Evolutionary conservation across 75 land plant species (phyloP), one percentile per base, ranked within the genome.

Genomic region (Selaginella moellendorffii): DNA sequence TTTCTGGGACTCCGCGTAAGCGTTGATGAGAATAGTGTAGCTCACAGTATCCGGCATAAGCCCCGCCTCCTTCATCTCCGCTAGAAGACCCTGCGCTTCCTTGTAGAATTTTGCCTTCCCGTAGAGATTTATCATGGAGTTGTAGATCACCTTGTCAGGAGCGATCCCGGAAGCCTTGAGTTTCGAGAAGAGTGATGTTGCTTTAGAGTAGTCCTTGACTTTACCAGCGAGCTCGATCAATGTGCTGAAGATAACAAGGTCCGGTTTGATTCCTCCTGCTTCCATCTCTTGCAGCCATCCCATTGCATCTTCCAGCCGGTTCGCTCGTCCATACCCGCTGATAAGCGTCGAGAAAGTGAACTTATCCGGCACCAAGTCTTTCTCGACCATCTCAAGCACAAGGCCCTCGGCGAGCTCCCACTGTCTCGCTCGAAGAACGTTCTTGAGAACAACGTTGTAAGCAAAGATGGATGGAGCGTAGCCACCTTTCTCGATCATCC

Each of bases 311-410:
- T 86, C 88, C 66, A 90, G 78, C 66, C 73, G 69, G 10, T 90
- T 90, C 54, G 81, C 88, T 31, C 77, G 79, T 22, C 82, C 81
- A 70, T 80, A 87, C 27, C 69, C 60, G 53, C 91, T 83, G 46
- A 95, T 82, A 2, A 95, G 78, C 8, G 85, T 86, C 29, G 99
- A 84, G 70, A 84, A 95, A 46, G 99, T 88, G 53, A 68, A 79
- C 74, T 82, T 74, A 74, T 95, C 97, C 2, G 97, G 91, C 14
- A 79, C 61, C 8, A 93, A 52, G 9, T 52, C 36, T 59, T 76
- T 80, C 29, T 65, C 53, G 2, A 76, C 74, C 99, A 95, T 95
- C 78, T 95, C 99, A 30, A 75, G 69, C 60, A 90, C 79, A 66
- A 95, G 82, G n/a, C 97, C 97, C 1, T 70, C 79, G 18, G 83